Conservation (phyloP, 1,284 basidiomycete species). For the Rhizoctonia solani region DNA sequence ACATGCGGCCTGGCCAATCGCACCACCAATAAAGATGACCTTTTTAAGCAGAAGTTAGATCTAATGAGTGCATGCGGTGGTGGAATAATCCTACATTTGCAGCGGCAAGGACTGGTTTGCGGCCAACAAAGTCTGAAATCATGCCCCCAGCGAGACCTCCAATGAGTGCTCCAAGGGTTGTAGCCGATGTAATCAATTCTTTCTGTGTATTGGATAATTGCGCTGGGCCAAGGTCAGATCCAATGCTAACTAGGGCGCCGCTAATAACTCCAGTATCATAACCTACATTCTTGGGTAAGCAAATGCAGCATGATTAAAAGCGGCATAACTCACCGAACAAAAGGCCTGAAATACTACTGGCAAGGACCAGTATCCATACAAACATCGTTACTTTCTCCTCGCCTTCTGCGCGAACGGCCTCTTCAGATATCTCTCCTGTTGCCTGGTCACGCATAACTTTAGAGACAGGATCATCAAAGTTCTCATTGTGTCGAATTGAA, state of each 20-base stretch:
- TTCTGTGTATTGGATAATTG: conserved; percentile 67
- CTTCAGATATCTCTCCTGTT: conserved; percentile 61
- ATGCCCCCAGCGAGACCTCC: conserved; percentile 73
- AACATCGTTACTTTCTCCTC: conserved; percentile 72
- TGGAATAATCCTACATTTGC: conserved; percentile 57
- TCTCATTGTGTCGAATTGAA: conserved; percentile 24
- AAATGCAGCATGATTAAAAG: not conserved
- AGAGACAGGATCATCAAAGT: conserved; percentile 13
- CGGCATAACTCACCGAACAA: conserved; percentile 64
- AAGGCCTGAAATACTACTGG: conserved; percentile 69
- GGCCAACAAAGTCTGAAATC: conserved; percentile 71
- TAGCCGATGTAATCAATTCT: conserved; percentile 80
- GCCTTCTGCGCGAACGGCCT: conserved; percentile 65
- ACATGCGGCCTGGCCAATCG: conserved; percentile 69
- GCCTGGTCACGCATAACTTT: conserved; percentile 46
- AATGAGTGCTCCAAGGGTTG: conserved; percentile 76
- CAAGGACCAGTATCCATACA: conserved; percentile 60
- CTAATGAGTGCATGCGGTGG: conserved; percentile 38
- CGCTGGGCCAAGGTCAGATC: conserved; percentile 64
- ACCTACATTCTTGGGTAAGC: conserved; percentile 48
- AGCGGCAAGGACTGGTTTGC: conserved; percentile 66
- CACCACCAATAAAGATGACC: conserved; percentile 74
- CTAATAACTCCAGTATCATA: conserved; percentile 83
- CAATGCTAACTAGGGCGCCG: conserved; percentile 74
- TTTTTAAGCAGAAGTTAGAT: conserved; percentile 42